Evolutionary conservation across 192 early-diverging fungal genomes (phyloP), one percentile per base, ranked within the genome.

Genomic region (Coemansia sp.): DNA sequence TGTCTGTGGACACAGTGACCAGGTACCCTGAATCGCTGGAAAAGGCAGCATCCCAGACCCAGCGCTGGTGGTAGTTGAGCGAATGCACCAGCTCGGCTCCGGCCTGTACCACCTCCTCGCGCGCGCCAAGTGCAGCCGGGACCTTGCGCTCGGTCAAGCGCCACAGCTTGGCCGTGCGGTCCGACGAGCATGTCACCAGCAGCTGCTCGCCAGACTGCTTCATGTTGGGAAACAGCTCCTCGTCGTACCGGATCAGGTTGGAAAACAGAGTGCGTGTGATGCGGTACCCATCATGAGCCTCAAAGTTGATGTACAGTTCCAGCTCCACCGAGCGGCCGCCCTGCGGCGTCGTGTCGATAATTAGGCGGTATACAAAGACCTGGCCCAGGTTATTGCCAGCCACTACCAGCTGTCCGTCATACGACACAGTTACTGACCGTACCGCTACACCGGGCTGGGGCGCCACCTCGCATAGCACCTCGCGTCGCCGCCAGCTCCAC

Each of bases 21-120:
- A 79, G 26, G 40, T 73, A 79, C 14, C 67, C 63, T 12, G 70
- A 72, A 59, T 79, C 70, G 52, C 70, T 73, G 6, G 65, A 70
- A 26, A 73, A 79, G 21, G 66, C 70, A 1, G 71, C 77, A 41
- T 79, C 77, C 77, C 77, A 79, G 18, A 79, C 77, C 77, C 77
- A 79, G 36, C 70, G 57, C 13, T 57, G 42, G 65, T 79, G 77
- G 50, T 79, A 70, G 11, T 28, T 36, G 0, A 79, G 60, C 45
- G 51, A 35, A 43, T 73, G 70, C 39, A 73, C 59, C 18, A 73
- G 56, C 39, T 60, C 70, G 2, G 67, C 70, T 5, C 63, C 63
- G 0, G 66, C 53, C 43, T 59, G 62, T 10, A 55, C 41, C 3
- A 50, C 19, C 31, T 65, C 65, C 5, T 72, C 69, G 15, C 49